Percentiles rank a stretch among this genome's conserved stretches.
Conservation (phyloP, 768 basidiomycete genomes). For the Mycena vulgaris region DNA sequence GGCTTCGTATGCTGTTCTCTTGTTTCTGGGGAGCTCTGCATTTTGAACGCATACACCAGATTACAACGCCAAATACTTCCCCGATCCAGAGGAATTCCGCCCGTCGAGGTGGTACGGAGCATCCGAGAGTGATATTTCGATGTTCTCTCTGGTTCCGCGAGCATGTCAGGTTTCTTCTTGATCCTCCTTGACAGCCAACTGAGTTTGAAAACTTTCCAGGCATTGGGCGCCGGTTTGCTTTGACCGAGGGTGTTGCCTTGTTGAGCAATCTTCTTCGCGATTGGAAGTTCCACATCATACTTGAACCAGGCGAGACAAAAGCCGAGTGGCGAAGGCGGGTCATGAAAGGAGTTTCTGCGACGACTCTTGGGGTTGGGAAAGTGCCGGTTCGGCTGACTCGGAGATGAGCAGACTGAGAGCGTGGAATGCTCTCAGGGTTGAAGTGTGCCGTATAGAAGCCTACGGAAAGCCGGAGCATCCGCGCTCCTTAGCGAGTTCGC, state of each 20-base stretch:
- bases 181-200: neutral
- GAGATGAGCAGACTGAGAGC: too few species aligned
- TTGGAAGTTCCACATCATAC: neutral
- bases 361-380: conserved; percentile 15
- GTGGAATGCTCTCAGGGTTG: too few species aligned
- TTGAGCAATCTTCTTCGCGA: conserved; percentile 11
- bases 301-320: conserved; percentile 15
- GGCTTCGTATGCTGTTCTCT: conserved; percentile 15
- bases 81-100: conserved; percentile 8
- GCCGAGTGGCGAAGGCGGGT: neutral
- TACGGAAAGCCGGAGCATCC: too few species aligned
- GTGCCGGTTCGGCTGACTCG: conserved; percentile 2
- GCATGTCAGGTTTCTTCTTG: neutral
- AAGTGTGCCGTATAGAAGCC: too few species aligned
- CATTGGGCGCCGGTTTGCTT: conserved; percentile 5
- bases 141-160: neutral
- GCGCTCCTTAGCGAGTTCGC: too few species aligned
- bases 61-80: conserved; percentile 11
- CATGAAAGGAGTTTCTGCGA: neutral
- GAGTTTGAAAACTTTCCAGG: neutral
- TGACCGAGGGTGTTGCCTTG: neutral
- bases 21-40: neutral
- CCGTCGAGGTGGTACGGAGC: conserved; percentile 5
- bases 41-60: neutral
- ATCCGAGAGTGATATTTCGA: conserved; percentile 5